Evolutionary conservation across 2,329 filamentous ascomycete genomes (phyloP), one percentile per base, ranked within the genome.

Genomic region (Exophiala oligosperma): DNA sequence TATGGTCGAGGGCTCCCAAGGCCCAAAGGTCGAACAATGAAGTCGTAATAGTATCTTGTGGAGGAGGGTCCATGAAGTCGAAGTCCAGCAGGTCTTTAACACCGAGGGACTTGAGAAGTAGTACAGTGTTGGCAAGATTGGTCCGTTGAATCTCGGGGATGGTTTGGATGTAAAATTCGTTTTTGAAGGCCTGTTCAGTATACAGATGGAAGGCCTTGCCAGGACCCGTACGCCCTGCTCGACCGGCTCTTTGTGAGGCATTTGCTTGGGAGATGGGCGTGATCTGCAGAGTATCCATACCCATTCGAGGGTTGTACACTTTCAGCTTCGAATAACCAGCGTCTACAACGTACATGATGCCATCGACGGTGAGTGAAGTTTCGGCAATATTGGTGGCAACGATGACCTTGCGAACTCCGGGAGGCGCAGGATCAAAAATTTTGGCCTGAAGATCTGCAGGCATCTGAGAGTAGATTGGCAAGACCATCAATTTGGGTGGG

Each of bases 381-480:
- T 99, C 94, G 1, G 94, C 94, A 73, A 99, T 99, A 69, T 99
- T 99, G 32, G 94, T 99, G 1, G 95, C 94, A 41, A 99, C 93
- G 64, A 99, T 96, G 68, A 96, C 95, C 72, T 99, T 99, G 58
- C 94, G 87, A 3, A 96, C 92, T 1, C 94, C 94, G 0, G 92
- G 89, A 2, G 90, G 81, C 2, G 95, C 94, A 64, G 88, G 86
- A 70, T 99, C 93, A 68, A 99, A 99, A 64, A 99, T 99, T 75
- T 95, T 97, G 59, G 94, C 91, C 74, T 99, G 95, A 37, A 99
- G 79, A 73, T 99, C 95, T 35, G 94, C 94, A 2, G 94, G 95
- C 94, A 99, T 97, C 74, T 99, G 94, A 81, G 92, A 97, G 84
- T 99, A 99, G 55, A 99, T 97, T 0, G 95, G 95, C 28, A 99